Conservation (phyloP, 2,329 filamentous ascomycete species). For the Aspergillus pseudoviridinutans region DNA sequence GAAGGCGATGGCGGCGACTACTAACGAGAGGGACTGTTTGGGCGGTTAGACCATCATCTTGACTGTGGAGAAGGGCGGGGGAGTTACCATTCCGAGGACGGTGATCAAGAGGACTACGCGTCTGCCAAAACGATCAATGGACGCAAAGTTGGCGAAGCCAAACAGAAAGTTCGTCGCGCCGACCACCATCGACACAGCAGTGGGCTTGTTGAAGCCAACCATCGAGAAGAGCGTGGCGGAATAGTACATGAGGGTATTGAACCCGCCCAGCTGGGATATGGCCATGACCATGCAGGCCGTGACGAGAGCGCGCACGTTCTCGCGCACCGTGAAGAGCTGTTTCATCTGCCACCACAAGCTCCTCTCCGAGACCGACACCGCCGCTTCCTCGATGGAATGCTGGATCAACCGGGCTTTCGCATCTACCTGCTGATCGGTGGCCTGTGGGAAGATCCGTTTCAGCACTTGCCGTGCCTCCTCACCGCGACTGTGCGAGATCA, state of each 20-base stretch:
- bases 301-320: slow-evolving; percentile 44
- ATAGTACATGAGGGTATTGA: slow-evolving; percentile 47
- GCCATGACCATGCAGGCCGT: slow-evolving; percentile 48
- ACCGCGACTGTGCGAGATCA: slow-evolving; percentile 38
- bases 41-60: too few relatives aligned
- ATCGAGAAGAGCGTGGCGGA: slow-evolving; percentile 43
- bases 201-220: slow-evolving; percentile 49
- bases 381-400: slow-evolving; percentile 34
- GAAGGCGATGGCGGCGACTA: slow-evolving; percentile 44
- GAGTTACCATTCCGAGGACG: slow-evolving; percentile 34
- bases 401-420: slow-evolving; percentile 45
- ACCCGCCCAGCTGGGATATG: slow-evolving; percentile 26
- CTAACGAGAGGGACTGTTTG: slow-evolving; percentile 26
- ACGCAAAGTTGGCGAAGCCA: slow-evolving; percentile 43
- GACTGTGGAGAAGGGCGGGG: too few relatives aligned
- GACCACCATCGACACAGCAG: slow-evolving; percentile 45
- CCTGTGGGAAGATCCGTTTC: neutral
- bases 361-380: slow-evolving; percentile 28
- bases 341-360: slow-evolving; percentile 42
- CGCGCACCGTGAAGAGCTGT: slow-evolving; percentile 43
- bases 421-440: slow-evolving; percentile 40
- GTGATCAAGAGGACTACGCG: neutral
- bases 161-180: slow-evolving; percentile 42
- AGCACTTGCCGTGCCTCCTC: slow-evolving; percentile 36
- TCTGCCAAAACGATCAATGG: slow-evolving; percentile 33